A percentile compares a stretch with the other conserved stretches of the same genome.
phyloP scores from a whole-genome alignment of 1,139 yeast genomes.

The Pichia sp. region DNA sequence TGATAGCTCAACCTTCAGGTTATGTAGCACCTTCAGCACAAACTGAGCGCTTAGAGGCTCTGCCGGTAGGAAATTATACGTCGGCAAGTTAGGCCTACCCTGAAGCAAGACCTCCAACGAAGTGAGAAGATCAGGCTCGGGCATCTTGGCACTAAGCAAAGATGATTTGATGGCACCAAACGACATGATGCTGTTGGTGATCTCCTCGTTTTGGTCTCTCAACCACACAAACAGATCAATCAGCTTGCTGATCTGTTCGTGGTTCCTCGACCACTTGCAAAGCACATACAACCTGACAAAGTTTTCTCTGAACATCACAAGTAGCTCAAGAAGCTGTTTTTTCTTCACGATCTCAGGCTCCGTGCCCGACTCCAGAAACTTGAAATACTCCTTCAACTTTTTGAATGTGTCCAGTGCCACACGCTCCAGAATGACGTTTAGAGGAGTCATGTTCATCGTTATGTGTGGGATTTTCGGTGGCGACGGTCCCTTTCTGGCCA shows the following conservation, averaged over 20 bases:
- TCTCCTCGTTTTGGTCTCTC: conserved; percentile 70
- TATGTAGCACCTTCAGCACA: conserved; percentile 58
- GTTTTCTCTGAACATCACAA: conserved; percentile 73
- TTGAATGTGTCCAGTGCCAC: conserved; percentile 61
- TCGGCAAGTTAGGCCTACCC: conserved; percentile 73
- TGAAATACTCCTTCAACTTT: conserved; percentile 58
- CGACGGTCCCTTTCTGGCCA: neutral
- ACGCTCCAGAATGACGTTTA: conserved; percentile 53
- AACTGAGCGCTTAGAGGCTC: conserved; percentile 46
- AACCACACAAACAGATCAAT: conserved; percentile 88
- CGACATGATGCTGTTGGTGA: conserved; percentile 50
- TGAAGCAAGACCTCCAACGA: conserved; percentile 77
- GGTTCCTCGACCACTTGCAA: conserved; percentile 77
- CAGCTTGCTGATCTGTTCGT: conserved; percentile 64
- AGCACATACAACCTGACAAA: conserved; percentile 78
- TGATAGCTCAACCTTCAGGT: conserved; percentile 68
- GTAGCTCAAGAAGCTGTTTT: conserved; percentile 58
- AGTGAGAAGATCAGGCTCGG: conserved; percentile 83
- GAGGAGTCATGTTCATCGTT: conserved; percentile 63
- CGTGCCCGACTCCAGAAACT: conserved; percentile 48
- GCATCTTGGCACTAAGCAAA: conserved; percentile 77
- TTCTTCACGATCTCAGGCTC: conserved; percentile 61
- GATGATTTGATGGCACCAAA: conserved; percentile 56
- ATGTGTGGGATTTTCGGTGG: conserved; percentile 67
- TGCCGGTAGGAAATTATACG: conserved; percentile 54